These are phyloP conservation scores for Candolleomyces eurysporus DNA, from an alignment of 768 basidiomycete species.

Conservation along the genomic window DNA sequence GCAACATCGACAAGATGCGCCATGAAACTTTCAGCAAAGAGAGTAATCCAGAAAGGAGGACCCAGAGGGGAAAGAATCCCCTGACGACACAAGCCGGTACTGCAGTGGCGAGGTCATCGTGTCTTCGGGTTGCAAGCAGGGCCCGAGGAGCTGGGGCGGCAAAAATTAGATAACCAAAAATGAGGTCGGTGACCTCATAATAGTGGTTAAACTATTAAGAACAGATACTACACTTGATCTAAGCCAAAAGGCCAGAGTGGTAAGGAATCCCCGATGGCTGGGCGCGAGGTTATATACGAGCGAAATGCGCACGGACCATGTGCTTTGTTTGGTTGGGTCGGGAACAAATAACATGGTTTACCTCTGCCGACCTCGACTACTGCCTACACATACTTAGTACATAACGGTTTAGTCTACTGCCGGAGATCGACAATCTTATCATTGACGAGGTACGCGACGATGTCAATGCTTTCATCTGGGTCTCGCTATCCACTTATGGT, in stretches of 20 bases:
- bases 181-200: slow-evolving; percentile 54
- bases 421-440: too few species aligned
- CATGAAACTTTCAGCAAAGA: neutral
- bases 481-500: too few species aligned
- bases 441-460: too few species aligned
- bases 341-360: too few species aligned
- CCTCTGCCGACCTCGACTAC: too few species aligned
- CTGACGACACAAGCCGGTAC: slow-evolving; percentile 24
- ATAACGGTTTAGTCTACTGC: too few species aligned
- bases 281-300: neutral
- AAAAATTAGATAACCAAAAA: slow-evolving; percentile 58
- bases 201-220: slow-evolving; percentile 82
- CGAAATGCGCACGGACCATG: neutral
- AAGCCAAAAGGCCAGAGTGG: slow-evolving; percentile 96
- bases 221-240: slow-evolving; percentile 98
- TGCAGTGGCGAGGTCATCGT: slow-evolving; percentile 58
- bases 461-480: too few species aligned
- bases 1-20: neutral
- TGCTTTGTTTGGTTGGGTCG: neutral
- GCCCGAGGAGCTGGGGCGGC: slow-evolving; percentile 49
- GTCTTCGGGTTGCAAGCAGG: slow-evolving; percentile 58
- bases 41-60: neutral
- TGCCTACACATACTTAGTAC: too few species aligned
- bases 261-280: slow-evolving; percentile 33
- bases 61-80: neutral